A percentile compares a stretch with the other conserved stretches of the same genome.
Conservation (phyloP, 2,329 filamentous ascomycete species). For the Bimuria novae-zelandiae region DNA sequence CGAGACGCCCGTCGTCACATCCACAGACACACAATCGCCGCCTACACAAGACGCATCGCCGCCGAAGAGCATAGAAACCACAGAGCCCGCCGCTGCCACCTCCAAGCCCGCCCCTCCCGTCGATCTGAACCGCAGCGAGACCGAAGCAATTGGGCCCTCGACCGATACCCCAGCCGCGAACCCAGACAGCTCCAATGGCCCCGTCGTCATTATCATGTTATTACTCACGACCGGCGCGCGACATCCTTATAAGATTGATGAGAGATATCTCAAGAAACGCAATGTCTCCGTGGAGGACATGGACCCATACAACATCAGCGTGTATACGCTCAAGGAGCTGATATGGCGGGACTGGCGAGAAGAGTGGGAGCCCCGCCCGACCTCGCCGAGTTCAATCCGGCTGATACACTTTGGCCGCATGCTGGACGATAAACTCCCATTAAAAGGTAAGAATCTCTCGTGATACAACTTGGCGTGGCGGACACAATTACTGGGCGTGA, state of each 20-base stretch:
- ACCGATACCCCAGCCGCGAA: conserved; percentile 49
- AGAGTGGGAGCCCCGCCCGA: conserved; percentile 85
- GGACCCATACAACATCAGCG: conserved; percentile 87
- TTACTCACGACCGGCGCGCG: conserved; percentile 80
- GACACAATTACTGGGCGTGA: no score
- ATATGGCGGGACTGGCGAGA: conserved; percentile 91
- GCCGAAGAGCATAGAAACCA: conserved; percentile 17
- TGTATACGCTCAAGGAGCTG: conserved; percentile 92
- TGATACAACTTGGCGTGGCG: conserved; percentile 25
- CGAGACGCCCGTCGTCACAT: conserved; percentile 21
- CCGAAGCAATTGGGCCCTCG: conserved; percentile 54
- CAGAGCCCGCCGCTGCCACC: conserved; percentile 16
- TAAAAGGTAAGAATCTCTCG: conserved; percentile 89
- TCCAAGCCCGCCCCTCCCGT: conserved; percentile 30
- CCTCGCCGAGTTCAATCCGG: conserved; percentile 85
- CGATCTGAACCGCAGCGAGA: conserved; percentile 45
- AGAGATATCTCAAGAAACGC: conserved; percentile 80
- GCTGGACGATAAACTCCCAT: conserved; percentile 81
- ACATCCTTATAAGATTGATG: conserved; percentile 89
- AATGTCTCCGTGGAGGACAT: conserved; percentile 75
- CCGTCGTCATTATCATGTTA: conserved; percentile 74
- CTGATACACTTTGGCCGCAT: conserved; percentile 91
- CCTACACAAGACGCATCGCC: conserved; percentile 18
- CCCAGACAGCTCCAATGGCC: conserved; percentile 45
- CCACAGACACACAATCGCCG: conserved; percentile 16